phyloP scores from a whole-genome alignment of 2,329 filamentous ascomycete species.

The Stachybotrys chlorohalonatus region DNA sequence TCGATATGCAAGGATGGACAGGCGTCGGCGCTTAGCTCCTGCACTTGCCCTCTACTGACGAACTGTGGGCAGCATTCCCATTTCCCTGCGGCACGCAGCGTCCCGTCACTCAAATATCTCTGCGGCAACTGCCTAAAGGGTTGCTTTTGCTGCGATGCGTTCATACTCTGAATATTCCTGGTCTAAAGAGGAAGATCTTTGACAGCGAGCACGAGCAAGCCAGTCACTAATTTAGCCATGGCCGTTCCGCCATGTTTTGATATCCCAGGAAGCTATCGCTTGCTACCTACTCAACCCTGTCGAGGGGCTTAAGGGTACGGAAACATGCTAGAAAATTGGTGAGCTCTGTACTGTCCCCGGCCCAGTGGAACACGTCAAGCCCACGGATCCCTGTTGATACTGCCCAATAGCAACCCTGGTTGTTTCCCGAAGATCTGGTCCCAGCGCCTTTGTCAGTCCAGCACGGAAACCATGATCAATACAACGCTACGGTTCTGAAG shows the following conservation, averaged over 20 bases:
- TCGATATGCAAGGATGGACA: conserved; percentile 24
- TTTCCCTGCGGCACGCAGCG: not conserved
- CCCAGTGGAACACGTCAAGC: not conserved
- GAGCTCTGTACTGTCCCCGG: not conserved
- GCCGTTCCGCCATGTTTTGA: no score
- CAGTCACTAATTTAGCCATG: no score
- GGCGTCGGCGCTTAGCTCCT: conserved; percentile 48
- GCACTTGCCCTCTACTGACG: conserved; percentile 20
- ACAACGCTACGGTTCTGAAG: not conserved
- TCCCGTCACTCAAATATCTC: not conserved
- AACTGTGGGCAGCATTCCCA: conserved; percentile 11
- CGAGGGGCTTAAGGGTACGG: not conserved
- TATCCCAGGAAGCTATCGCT: not conserved
- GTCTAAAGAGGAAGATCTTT: no score
- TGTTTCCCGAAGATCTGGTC: conserved; percentile 1
- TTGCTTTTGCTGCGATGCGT: no score
- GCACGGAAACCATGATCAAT: not conserved
- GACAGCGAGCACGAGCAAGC: no score
- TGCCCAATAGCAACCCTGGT: not conserved
- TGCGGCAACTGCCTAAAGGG: no score
- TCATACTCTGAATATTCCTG: no score
- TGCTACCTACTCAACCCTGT: not conserved
- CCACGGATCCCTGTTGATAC: not conserved
- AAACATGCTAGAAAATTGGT: no score
- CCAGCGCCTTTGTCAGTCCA: not conserved